Evolutionary conservation across 2,329 filamentous ascomycete species (phyloP).

Genomic region (Alternaria triticina): DNA sequence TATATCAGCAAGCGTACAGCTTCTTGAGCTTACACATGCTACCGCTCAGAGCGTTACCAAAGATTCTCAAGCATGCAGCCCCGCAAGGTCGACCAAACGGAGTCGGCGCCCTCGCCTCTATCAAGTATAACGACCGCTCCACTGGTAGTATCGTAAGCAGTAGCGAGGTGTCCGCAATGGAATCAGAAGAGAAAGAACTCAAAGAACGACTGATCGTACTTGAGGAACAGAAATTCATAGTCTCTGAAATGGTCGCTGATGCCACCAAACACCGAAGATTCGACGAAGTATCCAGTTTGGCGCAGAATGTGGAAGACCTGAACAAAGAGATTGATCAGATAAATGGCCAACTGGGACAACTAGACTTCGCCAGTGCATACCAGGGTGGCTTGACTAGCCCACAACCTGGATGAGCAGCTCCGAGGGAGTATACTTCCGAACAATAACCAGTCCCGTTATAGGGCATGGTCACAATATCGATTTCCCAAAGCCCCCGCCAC

Average conservation of each 20-base stretch:
- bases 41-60: constrained; percentile 67
- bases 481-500: neutral
- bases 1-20: constrained; percentile 80
- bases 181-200: constrained; percentile 82
- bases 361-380: constrained; percentile 68
- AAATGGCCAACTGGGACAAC: constrained; percentile 67
- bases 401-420: constrained; percentile 26
- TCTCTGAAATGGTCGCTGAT: constrained; percentile 81
- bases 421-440: neutral
- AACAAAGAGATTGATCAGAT: constrained; percentile 76
- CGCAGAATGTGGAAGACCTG: constrained; percentile 81
- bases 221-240: constrained; percentile 90
- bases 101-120: constrained; percentile 60
- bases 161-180: constrained; percentile 69
- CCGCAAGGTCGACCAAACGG: constrained; percentile 54
- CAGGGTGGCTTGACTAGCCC: constrained; percentile 35
- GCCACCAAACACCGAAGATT: constrained; percentile 79
- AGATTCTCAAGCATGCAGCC: constrained; percentile 61
- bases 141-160: constrained; percentile 62
- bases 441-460: neutral
- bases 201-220: constrained; percentile 81
- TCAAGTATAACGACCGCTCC: constrained; percentile 63
- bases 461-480: neutral
- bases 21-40: constrained; percentile 93
- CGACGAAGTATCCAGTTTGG: constrained; percentile 82